Evolutionary conservation across 768 basidiomycete species (phyloP).

Genomic region (Suillus americanus): DNA sequence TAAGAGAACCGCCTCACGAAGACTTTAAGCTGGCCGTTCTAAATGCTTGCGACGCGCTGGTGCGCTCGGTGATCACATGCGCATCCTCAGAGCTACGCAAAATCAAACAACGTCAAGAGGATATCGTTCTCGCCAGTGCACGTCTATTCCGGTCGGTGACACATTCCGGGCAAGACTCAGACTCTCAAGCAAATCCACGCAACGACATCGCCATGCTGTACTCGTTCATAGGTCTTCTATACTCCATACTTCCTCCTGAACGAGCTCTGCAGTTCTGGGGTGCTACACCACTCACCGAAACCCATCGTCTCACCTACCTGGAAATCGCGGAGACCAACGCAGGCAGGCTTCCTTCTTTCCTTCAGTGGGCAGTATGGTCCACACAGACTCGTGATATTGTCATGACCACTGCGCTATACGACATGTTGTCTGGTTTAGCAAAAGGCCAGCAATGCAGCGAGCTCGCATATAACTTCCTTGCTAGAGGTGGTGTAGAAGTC

Average conservation of each 20-base stretch:
- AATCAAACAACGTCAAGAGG: conserved; percentile 89
- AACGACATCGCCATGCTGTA: conserved; percentile 87
- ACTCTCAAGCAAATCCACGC: conserved; percentile 54
- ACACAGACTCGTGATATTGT: conserved; percentile 70
- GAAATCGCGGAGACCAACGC: conserved; percentile 61
- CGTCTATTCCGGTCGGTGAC: conserved; percentile 48
- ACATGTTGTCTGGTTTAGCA: conserved; percentile 84
- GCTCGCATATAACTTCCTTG: conserved; percentile 86
- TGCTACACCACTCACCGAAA: conserved; percentile 47
- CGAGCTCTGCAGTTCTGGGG: conserved; percentile 87
- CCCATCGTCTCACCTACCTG: conserved; percentile 47
- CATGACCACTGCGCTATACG: conserved; percentile 79
- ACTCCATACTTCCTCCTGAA: conserved; percentile 70
- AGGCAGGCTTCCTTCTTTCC: conserved; percentile 68
- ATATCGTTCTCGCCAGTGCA: conserved; percentile 66
- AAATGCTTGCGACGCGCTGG: conserved; percentile 64
- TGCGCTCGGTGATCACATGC: conserved; percentile 70
- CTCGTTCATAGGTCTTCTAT: conserved; percentile 80
- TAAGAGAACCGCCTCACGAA: conserved; percentile 39
- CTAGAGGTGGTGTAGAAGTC: conserved; percentile 69
- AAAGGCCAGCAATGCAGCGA: conserved; percentile 86
- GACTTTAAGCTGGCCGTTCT: conserved; percentile 56
- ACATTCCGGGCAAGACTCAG: conserved; percentile 41
- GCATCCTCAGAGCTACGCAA: conserved; percentile 81
- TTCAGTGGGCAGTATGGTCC: conserved; percentile 91